These are phyloP conservation scores for Citrus mangshanensis DNA, from an alignment of 345 rosid genomes.

Conservation along the genomic window DNA sequence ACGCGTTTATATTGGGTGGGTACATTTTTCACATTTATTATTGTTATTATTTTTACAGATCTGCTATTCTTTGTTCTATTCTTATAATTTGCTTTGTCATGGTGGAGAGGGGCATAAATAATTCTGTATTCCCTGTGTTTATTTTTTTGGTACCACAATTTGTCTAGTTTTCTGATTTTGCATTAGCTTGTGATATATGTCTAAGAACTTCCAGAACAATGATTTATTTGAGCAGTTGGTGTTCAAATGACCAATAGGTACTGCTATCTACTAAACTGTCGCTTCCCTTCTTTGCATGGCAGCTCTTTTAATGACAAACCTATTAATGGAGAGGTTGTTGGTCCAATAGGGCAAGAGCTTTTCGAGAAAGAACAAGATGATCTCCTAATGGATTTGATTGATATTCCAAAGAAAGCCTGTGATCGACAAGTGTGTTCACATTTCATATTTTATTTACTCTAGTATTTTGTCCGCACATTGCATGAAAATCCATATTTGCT, in stretches of 20 bases:
- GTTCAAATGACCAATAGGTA: too few species aligned
- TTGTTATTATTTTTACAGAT: background rate
- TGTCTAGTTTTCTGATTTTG: background rate
- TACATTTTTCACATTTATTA: background rate
- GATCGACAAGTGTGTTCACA: slow-evolving; percentile 60
- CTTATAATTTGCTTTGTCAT: background rate
- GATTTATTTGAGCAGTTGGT: background rate
- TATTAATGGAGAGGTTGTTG: slow-evolving; percentile 49
- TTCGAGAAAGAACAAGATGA: slow-evolving; percentile 93
- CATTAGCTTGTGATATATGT: background rate
- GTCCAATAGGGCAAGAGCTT: slow-evolving; percentile 71
- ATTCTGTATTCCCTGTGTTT: background rate
- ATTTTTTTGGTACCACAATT: background rate
- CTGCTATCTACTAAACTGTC: background rate
- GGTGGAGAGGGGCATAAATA: background rate
- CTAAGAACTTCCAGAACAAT: background rate
- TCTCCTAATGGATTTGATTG: slow-evolving; percentile 64
- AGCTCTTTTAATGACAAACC: slow-evolving; percentile 94
- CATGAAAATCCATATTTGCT: too few species aligned
- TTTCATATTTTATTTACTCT: too few species aligned
- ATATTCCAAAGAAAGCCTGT: slow-evolving; percentile 92
- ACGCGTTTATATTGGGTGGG: slow-evolving; percentile 92
- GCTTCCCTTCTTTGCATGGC: slow-evolving; percentile 12
- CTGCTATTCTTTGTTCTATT: too few species aligned
- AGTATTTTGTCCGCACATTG: too few species aligned